Base-by-base conservation (phyloP, 768 basidiomycete species). In the Ramaria sp. region DNA sequence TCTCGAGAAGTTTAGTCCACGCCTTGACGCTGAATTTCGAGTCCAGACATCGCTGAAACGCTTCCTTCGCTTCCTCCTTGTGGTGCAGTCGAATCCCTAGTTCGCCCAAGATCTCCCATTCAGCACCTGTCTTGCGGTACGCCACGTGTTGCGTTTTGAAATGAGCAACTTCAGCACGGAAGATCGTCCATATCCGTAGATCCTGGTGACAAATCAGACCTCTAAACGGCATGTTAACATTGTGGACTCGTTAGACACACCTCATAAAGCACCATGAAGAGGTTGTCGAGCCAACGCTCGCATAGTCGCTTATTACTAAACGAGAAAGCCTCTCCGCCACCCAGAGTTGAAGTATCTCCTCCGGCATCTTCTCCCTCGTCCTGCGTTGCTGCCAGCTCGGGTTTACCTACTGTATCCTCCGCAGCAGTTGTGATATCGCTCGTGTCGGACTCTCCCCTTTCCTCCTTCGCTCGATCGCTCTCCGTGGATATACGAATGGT, bases 81-180 rank as follows among this genome's bases (percentile, higher is more conserved):
- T 98, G 96, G 63, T 95, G 88, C 53, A 99, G 67, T n/a, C 96
- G 82, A 43, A 86, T 63, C 7, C 94, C 96, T 20, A 99, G 71
- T 64, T 98, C 96, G 8, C 95, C 96, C 22, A 99, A 74, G 44
- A 98, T 95, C 70, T 98, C 96, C 95, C 96, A 99, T 68, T 99
- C 96, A 18, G 90, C 69, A 0, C 89, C 92, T 0, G 95, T 97
- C 73, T 98, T 98, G 57, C 92, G 82, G 66, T 99, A 99, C 0
- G 94, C 93, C 55, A 98, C 88, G 59, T 96, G 94, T 66, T 98
- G 95, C 2, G 92, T 94, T 66, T 96, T 98, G 79, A 96, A 99
- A 65, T 99, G 96, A 0, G 94, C 93, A 10, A 97, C 88, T 65
- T 98, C 96, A 2, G 96, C 95, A 22, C 96, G 80, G 81, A 95